phyloP scores from a whole-genome alignment of 805 yeast species.

The Starmerella bombicola region DNA sequence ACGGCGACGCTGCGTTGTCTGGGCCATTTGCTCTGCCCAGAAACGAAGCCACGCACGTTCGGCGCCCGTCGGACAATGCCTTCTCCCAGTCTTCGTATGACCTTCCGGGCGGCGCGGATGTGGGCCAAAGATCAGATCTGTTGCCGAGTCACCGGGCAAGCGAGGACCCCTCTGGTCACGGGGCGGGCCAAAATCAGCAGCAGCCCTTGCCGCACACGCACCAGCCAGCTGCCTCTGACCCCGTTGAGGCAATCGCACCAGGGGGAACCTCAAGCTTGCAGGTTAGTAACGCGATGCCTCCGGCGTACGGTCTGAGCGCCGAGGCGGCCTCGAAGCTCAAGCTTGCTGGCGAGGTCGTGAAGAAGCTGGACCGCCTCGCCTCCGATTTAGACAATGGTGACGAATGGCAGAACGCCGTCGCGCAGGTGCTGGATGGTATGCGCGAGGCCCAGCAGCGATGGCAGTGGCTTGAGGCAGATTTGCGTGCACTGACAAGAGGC shows the following conservation, averaged over 20 bases:
- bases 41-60: neutral
- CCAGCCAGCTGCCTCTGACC: neutral
- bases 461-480: conserved; percentile 16
- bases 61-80: neutral
- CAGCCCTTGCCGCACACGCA: neutral
- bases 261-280: neutral
- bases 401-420: conserved; percentile 14
- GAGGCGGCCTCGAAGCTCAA: conserved; percentile 1
- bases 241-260: no score
- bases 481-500: conserved; percentile 10
- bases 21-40: no score
- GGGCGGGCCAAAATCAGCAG: neutral
- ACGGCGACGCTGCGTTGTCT: neutral
- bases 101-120: neutral
- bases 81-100: neutral
- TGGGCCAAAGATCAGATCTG: neutral
- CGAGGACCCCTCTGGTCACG: neutral
- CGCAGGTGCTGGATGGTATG: conserved; percentile 14
- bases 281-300: neutral
- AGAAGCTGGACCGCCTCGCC: conserved; percentile 11
- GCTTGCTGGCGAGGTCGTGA: conserved; percentile 7
- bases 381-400: conserved; percentile 12
- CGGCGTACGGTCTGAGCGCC: conserved; percentile 5
- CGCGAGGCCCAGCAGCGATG: conserved; percentile 15
- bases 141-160: neutral